phyloP scores from a whole-genome alignment of 176 grass and related monocot species.

The Olyra latifolia region DNA sequence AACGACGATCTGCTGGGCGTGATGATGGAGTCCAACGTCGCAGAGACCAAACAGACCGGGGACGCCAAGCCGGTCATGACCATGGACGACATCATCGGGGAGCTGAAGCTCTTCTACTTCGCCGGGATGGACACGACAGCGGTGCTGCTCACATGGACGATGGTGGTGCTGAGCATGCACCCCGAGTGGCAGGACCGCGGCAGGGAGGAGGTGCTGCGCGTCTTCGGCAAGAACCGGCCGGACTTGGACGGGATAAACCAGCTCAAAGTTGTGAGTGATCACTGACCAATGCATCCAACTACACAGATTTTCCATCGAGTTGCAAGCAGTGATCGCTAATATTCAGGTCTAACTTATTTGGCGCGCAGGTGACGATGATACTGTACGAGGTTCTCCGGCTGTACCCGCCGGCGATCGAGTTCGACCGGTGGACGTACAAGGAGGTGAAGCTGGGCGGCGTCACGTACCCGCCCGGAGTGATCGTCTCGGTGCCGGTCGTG shows the following conservation, averaged over 20 bases:
- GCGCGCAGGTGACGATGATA: conserved; percentile 46
- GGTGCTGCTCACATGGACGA: conserved; percentile 53
- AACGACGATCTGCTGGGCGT: conserved; percentile 54
- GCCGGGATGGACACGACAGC: conserved; percentile 72
- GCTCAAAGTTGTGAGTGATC: conserved; percentile 44
- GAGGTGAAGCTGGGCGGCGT: conserved; percentile 45
- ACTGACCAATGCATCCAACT: neutral
- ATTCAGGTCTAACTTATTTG: neutral
- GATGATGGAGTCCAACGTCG: conserved; percentile 48
- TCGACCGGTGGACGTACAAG: conserved; percentile 20
- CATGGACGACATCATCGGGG: conserved; percentile 58
- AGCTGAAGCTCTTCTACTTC: conserved; percentile 85
- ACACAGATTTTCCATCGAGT: neutral
- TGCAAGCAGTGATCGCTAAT: neutral
- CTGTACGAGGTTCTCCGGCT: conserved; percentile 55
- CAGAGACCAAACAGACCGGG: conserved; percentile 11
- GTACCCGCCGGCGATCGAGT: conserved; percentile 40
- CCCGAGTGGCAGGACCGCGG: conserved; percentile 58
- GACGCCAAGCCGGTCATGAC: conserved; percentile 36
- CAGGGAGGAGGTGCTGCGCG: conserved; percentile 47
- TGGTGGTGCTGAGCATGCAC: conserved; percentile 54
- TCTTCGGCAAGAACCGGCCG: conserved; percentile 37
- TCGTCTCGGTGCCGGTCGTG: conserved; percentile 21
- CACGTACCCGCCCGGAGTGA: conserved; percentile 34
- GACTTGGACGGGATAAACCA: conserved; percentile 41